phyloP scores from a whole-genome alignment of 768 basidiomycete genomes.

The Strobilomyces echinocephalus region DNA sequence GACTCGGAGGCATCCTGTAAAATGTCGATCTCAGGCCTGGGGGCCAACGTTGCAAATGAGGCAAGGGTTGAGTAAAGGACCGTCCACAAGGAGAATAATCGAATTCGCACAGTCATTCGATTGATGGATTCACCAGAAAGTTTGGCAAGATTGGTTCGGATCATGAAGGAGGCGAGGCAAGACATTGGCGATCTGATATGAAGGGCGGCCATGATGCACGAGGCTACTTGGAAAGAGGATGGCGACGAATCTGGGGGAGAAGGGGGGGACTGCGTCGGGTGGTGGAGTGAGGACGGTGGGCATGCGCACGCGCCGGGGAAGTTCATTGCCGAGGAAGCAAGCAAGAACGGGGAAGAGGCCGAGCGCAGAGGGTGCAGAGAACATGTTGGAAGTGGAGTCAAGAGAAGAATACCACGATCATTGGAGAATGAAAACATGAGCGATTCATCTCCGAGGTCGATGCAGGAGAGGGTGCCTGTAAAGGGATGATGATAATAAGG shows the following conservation, averaged over 20 bases:
- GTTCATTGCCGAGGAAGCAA: constrained; percentile 25
- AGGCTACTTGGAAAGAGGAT: constrained; percentile 13
- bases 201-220: constrained; percentile 28
- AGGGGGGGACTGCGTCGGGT: constrained; percentile 3
- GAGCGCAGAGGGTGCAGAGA: constrained; percentile 21
- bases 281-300: constrained; percentile 4
- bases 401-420: constrained; percentile 25
- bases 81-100: constrained; percentile 2
- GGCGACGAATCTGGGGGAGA: background rate
- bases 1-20: constrained; percentile 13
- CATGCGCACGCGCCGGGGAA: background rate
- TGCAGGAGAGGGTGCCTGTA: constrained; percentile 17
- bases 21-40: constrained; percentile 6
- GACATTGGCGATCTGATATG: constrained; percentile 29
- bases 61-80: constrained; percentile 11
- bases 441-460: constrained; percentile 33
- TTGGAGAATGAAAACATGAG: constrained; percentile 27
- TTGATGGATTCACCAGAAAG: constrained; percentile 8
- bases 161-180: constrained; percentile 24
- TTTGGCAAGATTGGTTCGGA: constrained; percentile 19
- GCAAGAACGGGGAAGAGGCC: constrained; percentile 12
- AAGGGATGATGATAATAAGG: constrained; percentile 13
- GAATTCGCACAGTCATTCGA: constrained; percentile 25
- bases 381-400: constrained; percentile 30
- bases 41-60: constrained; percentile 8